Percentiles rank a stretch among this genome's conserved stretches.
Evolutionary conservation across 805 yeast species (phyloP).

Genomic region (Ogataea henricii): DNA sequence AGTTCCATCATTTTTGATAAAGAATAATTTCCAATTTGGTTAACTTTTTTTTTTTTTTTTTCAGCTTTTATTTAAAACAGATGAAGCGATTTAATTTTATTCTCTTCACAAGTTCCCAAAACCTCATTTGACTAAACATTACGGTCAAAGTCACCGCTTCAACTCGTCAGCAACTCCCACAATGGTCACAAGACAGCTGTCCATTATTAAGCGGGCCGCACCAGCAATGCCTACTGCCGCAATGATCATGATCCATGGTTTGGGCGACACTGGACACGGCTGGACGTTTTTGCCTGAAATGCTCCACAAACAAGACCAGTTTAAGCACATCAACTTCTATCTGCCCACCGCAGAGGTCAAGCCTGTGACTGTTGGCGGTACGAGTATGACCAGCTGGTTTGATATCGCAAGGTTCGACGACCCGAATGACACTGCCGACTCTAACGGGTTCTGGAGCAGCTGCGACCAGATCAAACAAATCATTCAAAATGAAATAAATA

Average conservation of each 20-base stretch:
- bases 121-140: background rate
- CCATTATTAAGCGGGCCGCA: slow-evolving; percentile 43
- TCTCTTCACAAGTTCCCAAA: background rate
- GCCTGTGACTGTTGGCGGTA: slow-evolving; percentile 70
- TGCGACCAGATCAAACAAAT: slow-evolving; percentile 46
- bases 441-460: slow-evolving; percentile 53
- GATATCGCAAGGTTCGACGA: slow-evolving; percentile 64
- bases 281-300: slow-evolving; percentile 82
- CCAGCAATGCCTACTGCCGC: slow-evolving; percentile 55
- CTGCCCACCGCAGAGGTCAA: slow-evolving; percentile 86
- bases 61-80: too few relatives aligned
- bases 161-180: background rate
- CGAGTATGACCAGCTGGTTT: slow-evolving; percentile 86
- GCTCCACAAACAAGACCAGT: slow-evolving; percentile 46
- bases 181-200: slow-evolving; percentile 9
- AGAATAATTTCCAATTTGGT: too few relatives aligned
- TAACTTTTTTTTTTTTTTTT: too few relatives aligned
- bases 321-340: slow-evolving; percentile 65
- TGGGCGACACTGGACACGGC: slow-evolving; percentile 90
- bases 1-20: too few relatives aligned
- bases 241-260: slow-evolving; percentile 80
- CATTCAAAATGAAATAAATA: slow-evolving; percentile 54
- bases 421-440: slow-evolving; percentile 49
- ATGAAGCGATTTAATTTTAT: background rate
- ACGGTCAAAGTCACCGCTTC: background rate